These are phyloP conservation scores for Solanum etuberosum DNA, from an alignment of 257 asterid genomes.

Conservation along the genomic window DNA sequence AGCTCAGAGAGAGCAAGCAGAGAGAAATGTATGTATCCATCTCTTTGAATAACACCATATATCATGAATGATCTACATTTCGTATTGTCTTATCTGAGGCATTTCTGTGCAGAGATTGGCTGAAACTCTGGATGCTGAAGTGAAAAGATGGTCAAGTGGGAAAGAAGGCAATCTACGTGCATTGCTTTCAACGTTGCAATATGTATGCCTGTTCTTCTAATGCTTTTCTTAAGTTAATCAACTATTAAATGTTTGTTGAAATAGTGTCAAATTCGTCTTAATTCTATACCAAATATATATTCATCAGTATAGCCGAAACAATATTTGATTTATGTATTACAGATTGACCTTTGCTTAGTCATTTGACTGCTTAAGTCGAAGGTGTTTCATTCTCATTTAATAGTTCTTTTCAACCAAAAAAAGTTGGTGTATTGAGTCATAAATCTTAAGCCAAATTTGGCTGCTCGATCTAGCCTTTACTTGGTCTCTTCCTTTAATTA, in stretches of 20 bases:
- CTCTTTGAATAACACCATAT: constrained; percentile 6
- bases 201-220: constrained; percentile 36
- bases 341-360: background rate
- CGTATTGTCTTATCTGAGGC: constrained; percentile 17
- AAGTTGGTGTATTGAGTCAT: background rate
- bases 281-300: background rate
- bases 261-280: background rate
- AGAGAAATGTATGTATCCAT: constrained; percentile 52
- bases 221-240: background rate
- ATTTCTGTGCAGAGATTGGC: constrained; percentile 64
- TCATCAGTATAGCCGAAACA: background rate
- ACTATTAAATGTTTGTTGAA: background rate
- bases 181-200: constrained; percentile 88
- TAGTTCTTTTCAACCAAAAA: background rate
- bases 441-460: background rate
- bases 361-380: background rate
- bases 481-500: background rate
- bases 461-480: background rate
- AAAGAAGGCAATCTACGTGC: constrained; percentile 93
- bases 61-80: constrained; percentile 6
- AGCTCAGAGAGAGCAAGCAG: constrained; percentile 80
- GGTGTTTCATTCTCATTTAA: background rate
- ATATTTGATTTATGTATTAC: background rate
- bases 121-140: constrained; percentile 76
- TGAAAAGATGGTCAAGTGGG: constrained; percentile 90